Evolutionary conservation across 768 basidiomycete species (phyloP).

Genomic region (Kwoniella mangroviensis): DNA sequence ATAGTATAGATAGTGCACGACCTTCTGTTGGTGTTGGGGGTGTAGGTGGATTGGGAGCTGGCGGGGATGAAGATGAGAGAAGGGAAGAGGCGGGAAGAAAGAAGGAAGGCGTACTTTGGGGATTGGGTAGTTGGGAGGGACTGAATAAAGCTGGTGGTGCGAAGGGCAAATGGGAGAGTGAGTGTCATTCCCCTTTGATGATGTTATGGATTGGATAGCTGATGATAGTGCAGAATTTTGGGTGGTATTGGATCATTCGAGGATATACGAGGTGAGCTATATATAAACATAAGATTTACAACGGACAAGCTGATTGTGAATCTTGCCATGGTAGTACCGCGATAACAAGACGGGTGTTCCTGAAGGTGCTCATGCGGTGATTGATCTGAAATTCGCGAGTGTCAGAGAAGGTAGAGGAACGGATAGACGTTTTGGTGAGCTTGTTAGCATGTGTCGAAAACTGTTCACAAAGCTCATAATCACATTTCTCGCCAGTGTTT

Average conservation of each 20-base stretch:
- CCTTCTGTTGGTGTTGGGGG: conserved; percentile 23
- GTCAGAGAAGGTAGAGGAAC: conserved; percentile 56
- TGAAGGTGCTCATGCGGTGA: conserved; percentile 48
- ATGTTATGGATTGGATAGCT: neutral
- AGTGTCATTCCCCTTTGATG: conserved; percentile 21
- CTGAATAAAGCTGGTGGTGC: conserved; percentile 39
- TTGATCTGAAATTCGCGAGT: conserved; percentile 57
- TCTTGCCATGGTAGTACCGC: conserved; percentile 38
- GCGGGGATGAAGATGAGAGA: conserved; percentile 45
- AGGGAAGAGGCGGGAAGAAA: conserved; percentile 52
- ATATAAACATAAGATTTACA: too few relatives aligned
- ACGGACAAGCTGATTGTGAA: too few relatives aligned
- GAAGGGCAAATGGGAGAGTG: conserved; percentile 56
- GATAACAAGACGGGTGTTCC: conserved; percentile 44
- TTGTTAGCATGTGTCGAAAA: neutral
- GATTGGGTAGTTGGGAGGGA: conserved; percentile 54
- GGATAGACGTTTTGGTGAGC: conserved; percentile 54
- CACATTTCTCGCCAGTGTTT: conserved; percentile 39
- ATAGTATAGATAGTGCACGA: conserved; percentile 14
- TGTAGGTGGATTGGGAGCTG: conserved; percentile 35
- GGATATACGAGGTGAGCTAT: conserved; percentile 52
- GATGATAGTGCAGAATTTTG: conserved; percentile 44
- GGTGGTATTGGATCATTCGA: conserved; percentile 55
- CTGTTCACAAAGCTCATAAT: neutral
- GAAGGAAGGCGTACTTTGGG: conserved; percentile 57